Evolutionary conservation across 2,329 filamentous ascomycete species (phyloP), one percentile per base, ranked within the genome.

Genomic region (Botrytis hyacinthi): DNA sequence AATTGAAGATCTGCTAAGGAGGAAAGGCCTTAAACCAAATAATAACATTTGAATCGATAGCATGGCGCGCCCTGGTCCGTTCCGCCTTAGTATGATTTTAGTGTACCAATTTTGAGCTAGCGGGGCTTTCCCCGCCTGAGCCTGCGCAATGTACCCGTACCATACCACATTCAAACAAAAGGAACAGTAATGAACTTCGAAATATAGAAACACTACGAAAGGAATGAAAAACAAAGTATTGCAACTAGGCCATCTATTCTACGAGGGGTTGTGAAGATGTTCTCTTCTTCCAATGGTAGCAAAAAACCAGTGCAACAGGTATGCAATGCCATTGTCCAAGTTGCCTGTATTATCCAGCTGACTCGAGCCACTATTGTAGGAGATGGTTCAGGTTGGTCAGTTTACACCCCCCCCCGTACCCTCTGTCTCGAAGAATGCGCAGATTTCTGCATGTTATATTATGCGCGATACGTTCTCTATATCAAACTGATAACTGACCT

Each of bases 371-470:
- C 60, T 72, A 61, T 69, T 66, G 81, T 86, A 98, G 94, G 96
- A 99, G 88, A 99, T 99, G 96, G 93, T 98, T 79, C 95, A 99
- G 92, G 95, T 99, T 87, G 95, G 96, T 98, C 91, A 88, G 91
- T 92, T 77, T 73, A 82, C 77, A 76, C 79, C 77, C 76, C 77
- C 79, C 77, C 76, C 76, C 48, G 22, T 37, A 32, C n/a, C 42
- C 46, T 61, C 26, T 48, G 12, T 51, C 18, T 69, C 9, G 63
- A 61, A 48, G 22, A 44, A 42, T 72, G 18, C 42, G 32, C 44
- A 48, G 18, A 32, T 20, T 61, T 48, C 44, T 61, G n/a, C 32
- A 51, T 69, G 16, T 59, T 69, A 20, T 61, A 42, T 51, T 61
- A 69, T 60, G 54, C 71, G 63, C 44, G 18, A n/a, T 51, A 12